These are phyloP conservation scores for Aspergillus homomorphus DNA, from an alignment of 495 filamentous ascomycete genomes.

Conservation along the genomic window DNA sequence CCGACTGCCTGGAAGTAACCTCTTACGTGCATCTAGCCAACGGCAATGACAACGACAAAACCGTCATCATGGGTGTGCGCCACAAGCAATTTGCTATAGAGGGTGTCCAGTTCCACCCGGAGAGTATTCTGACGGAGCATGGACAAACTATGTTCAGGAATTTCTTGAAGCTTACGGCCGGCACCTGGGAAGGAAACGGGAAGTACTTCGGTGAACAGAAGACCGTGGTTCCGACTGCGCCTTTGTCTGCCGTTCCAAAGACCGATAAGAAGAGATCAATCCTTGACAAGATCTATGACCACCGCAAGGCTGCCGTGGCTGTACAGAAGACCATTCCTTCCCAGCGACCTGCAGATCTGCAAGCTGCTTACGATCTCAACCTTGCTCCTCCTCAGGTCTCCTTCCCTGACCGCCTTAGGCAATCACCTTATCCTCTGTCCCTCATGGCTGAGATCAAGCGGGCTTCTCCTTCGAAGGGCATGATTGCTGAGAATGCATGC, in stretches of 20 bases:
- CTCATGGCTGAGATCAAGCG: slow-evolving; percentile 97
- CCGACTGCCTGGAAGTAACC: slow-evolving; percentile 80
- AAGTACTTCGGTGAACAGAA: slow-evolving; percentile 31
- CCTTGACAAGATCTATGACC: slow-evolving; percentile 85
- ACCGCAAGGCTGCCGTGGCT: slow-evolving; percentile 71
- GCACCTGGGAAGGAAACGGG: slow-evolving; percentile 83
- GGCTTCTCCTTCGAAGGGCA: slow-evolving; percentile 92
- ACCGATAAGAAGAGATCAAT: slow-evolving; percentile 72
- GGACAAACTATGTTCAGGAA: slow-evolving; percentile 88
- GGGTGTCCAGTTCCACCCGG: slow-evolving; percentile 96
- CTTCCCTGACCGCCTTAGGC: slow-evolving; percentile 73
- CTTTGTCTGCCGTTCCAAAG: slow-evolving; percentile 21
- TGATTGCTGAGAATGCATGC: slow-evolving; percentile 82
- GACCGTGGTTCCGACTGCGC: slow-evolving; percentile 22
- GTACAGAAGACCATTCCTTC: slow-evolving; percentile 86
- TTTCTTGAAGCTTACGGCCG: slow-evolving; percentile 80
- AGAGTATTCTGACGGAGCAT: slow-evolving; percentile 90
- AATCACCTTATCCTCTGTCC: slow-evolving; percentile 76
- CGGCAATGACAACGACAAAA: slow-evolving; percentile 52
- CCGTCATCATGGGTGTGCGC: slow-evolving; percentile 91
- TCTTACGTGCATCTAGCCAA: slow-evolving; percentile 71
- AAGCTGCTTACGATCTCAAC: slow-evolving; percentile 79
- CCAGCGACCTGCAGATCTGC: slow-evolving; percentile 76
- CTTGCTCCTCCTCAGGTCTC: slow-evolving; percentile 81
- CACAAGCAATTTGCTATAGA: slow-evolving; percentile 89